Percentiles rank a stretch among this genome's conserved stretches.
phyloP scores from a whole-genome alignment of 2,329 filamentous ascomycete species.

The Aspergillus caelatus region DNA sequence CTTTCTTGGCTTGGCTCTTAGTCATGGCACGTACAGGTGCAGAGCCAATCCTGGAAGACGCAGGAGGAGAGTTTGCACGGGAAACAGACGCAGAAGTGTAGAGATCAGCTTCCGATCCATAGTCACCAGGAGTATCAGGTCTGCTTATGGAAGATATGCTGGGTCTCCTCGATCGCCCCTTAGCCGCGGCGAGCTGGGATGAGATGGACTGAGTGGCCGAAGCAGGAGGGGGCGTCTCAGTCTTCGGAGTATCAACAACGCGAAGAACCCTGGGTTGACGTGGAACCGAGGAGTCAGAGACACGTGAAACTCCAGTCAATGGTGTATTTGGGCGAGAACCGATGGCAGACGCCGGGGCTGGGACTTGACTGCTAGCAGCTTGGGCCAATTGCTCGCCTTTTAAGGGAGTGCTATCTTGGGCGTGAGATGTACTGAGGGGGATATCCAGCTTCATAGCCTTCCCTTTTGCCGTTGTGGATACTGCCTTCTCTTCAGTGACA shows the following conservation, averaged over 20 bases:
- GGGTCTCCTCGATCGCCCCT: conserved; percentile 36
- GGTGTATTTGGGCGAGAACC: conserved; percentile 55
- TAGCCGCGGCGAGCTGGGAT: conserved; percentile 32
- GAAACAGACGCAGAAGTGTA: conserved; percentile 62
- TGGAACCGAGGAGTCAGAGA: conserved; percentile 41
- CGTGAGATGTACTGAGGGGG: conserved; percentile 23
- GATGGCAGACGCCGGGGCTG: conserved; percentile 37
- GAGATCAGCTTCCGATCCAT: conserved; percentile 61
- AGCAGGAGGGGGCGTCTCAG: conserved; percentile 43
- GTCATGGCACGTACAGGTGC: conserved; percentile 63
- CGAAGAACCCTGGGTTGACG: conserved; percentile 57
- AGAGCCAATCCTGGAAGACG: conserved; percentile 57
- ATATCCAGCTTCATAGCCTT: conserved; percentile 41
- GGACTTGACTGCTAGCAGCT: conserved; percentile 25
- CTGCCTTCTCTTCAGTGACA: conserved; percentile 13
- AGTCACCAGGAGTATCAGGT: conserved; percentile 64
- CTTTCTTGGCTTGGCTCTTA: conserved; percentile 66
- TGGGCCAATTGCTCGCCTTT: conserved; percentile 30
- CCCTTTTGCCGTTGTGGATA: conserved; percentile 21
- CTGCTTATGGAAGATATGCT: conserved; percentile 59
- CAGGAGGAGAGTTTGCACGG: conserved; percentile 60
- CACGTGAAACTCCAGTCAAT: conserved; percentile 38
- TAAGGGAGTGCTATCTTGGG: conserved; percentile 19
- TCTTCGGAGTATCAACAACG: conserved; percentile 59
- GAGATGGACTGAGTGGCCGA: conserved; percentile 37